Conservation (phyloP, 2,329 filamentous ascomycete species). For the Microdochium trichocladiopsis region DNA sequence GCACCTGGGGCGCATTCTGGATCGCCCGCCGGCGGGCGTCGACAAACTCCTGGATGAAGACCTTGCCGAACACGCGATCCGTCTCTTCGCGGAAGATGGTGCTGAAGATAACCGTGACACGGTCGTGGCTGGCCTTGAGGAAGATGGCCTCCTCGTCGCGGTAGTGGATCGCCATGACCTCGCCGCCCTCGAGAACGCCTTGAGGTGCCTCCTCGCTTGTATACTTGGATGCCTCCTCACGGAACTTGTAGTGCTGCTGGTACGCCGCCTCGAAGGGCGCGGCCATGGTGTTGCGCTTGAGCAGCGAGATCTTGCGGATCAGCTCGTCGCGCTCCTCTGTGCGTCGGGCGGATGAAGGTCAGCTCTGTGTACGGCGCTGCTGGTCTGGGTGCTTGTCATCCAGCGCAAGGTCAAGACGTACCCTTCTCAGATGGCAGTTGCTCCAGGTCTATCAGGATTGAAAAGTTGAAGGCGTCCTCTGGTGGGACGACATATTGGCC, state of each 20-base stretch:
- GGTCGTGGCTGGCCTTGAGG: slow-evolving; percentile 94
- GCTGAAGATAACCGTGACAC: slow-evolving; percentile 98
- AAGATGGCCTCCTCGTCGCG: slow-evolving; percentile 98
- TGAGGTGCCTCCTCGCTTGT: slow-evolving; percentile 91
- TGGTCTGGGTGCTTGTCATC: neutral
- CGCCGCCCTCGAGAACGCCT: slow-evolving; percentile 79
- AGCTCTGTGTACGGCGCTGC: neutral
- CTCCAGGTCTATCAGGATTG: slow-evolving; percentile 82
- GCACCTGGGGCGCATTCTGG: slow-evolving; percentile 95
- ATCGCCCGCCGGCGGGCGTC: slow-evolving; percentile 91
- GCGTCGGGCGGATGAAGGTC: slow-evolving; percentile 7
- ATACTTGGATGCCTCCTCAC: slow-evolving; percentile 85
- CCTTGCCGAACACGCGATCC: slow-evolving; percentile 93
- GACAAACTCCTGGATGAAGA: slow-evolving; percentile 98
- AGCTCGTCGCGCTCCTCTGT: slow-evolving; percentile 79
- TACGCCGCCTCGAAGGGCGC: slow-evolving; percentile 97
- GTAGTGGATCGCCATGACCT: slow-evolving; percentile 96
- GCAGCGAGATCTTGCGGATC: slow-evolving; percentile 75
- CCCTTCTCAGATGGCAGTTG: slow-evolving; percentile 74
- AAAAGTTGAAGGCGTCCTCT: slow-evolving; percentile 94
- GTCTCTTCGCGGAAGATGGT: slow-evolving; percentile 98
- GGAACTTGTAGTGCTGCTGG: slow-evolving; percentile 79
- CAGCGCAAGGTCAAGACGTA: slow-evolving; percentile 22
- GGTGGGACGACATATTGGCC: slow-evolving; percentile 81
- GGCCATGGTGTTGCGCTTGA: slow-evolving; percentile 99